Evolutionary conservation across 768 basidiomycete genomes (phyloP), one percentile per base, ranked within the genome.

Genomic region (Auricularia sp.): DNA sequence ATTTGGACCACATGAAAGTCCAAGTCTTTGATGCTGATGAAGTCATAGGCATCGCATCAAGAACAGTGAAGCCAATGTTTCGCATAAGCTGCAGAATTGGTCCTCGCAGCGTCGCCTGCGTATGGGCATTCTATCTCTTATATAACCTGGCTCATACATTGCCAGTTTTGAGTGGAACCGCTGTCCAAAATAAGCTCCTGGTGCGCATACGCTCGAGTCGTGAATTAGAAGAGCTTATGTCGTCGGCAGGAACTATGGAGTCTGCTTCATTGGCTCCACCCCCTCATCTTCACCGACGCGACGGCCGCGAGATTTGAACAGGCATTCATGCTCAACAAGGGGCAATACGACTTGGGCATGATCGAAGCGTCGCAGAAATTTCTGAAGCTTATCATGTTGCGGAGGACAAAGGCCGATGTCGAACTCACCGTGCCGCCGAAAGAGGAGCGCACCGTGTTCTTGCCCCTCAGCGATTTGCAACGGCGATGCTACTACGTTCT

Each of bases 141-240:
- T 12, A 29, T 66, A 18, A 62, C 3, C 47, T 61, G 21, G 69
- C 51, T 12, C 36, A 34, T 36, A 16, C 39, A 29, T 3, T 23
- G 42, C 18, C 66, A 84, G 84, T 90, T 65, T 75, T 90, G 64
- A 88, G 86, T 0, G 88, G 88, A 29, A 90, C 88, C 0, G 88
- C 88, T 0, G 79, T 90, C 0, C 88, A 90, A 69, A 87, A 87
- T 67, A 83, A 87, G 69, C 75, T 86, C 16, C 84, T 83, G 85
- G 70, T 77, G 29, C 72, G 61, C 62, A 56, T 29, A 29, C 29
- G 29, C 29, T 58, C 10, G 16, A 8, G 54, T 16, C 23, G 34
- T 58, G 14, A n/a, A 29, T 58, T 18, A 29, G 36, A 14, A 7
- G 1, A 44, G 4, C 14, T 39, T 60, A 3, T 18, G 21, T 14